Conservation (phyloP, 257 asterid genomes). For the Rauvolfia tetraphylla region DNA sequence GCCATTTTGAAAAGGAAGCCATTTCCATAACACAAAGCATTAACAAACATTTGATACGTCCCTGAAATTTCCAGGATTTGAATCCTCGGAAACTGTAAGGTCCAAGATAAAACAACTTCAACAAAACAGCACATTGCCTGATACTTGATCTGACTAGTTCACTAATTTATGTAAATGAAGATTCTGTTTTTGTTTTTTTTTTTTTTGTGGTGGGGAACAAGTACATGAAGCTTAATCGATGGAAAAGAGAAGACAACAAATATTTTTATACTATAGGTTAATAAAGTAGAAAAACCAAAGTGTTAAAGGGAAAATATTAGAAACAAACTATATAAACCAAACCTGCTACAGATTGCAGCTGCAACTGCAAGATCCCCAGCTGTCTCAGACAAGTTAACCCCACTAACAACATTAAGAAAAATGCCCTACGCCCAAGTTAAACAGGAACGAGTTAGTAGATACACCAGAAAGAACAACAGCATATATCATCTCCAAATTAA, state of each 20-base stretch:
- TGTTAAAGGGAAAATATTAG: not conserved
- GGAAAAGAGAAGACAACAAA: not conserved
- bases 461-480: constrained; percentile 6
- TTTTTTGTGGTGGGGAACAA: no score
- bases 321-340: constrained; percentile 18
- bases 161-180: no score
- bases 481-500: not conserved
- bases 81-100: not conserved
- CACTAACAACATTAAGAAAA: constrained; percentile 75
- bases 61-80: not conserved
- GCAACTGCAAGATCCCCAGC: constrained; percentile 96
- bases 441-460: constrained; percentile 18
- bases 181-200: no score
- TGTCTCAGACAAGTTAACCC: constrained; percentile 64
- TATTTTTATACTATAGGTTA: not conserved
- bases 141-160: not conserved
- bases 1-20: not conserved
- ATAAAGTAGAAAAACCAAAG: not conserved
- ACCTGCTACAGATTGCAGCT: constrained; percentile 99
- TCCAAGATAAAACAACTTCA: not conserved
- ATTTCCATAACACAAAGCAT: not conserved
- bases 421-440: constrained; percentile 50
- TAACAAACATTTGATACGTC: not conserved
- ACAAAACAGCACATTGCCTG: not conserved
- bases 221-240: not conserved